Conservation (phyloP, 2,329 filamentous ascomycete genomes). For the Alternaria sp. region DNA sequence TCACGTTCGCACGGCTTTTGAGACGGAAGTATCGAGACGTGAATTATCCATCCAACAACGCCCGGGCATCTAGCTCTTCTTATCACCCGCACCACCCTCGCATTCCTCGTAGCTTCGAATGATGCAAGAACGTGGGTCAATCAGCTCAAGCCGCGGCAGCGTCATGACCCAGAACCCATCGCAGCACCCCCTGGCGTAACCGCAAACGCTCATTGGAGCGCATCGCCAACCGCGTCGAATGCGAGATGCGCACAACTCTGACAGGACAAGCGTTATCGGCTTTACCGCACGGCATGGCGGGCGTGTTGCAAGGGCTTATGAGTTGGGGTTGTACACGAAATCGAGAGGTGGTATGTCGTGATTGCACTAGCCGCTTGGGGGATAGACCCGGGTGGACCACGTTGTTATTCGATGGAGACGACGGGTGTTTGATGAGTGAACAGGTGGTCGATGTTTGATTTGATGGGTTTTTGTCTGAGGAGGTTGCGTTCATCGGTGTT, state of each 20-base stretch:
- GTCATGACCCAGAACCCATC: conserved; percentile 7
- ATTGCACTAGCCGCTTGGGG: conserved; percentile 22
- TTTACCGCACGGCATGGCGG: background rate
- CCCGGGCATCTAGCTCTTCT: background rate
- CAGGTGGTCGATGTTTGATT: background rate
- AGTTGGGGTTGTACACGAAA: conserved; percentile 28
- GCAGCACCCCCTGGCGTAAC: too few relatives aligned
- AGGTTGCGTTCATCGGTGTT: background rate
- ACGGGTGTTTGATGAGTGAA: too few relatives aligned
- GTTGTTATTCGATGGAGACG: background rate
- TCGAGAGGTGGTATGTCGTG: conserved; percentile 45
- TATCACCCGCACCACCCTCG: background rate
- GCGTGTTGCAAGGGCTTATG: conserved; percentile 5
- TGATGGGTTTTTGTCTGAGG: background rate
- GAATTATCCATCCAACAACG: background rate
- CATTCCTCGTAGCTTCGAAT: conserved; percentile 16
- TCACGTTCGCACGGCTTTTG: background rate
- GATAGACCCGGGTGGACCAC: background rate
- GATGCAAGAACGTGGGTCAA: conserved; percentile 41
- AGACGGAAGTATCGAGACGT: background rate
- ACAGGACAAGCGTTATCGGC: conserved; percentile 1
- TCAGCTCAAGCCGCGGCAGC: conserved; percentile 10
- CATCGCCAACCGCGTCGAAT: background rate
- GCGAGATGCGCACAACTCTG: background rate
- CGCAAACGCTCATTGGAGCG: conserved; percentile 22